phyloP scores from a whole-genome alignment of 805 yeast genomes.

The Zygoascus ofunaensis region DNA sequence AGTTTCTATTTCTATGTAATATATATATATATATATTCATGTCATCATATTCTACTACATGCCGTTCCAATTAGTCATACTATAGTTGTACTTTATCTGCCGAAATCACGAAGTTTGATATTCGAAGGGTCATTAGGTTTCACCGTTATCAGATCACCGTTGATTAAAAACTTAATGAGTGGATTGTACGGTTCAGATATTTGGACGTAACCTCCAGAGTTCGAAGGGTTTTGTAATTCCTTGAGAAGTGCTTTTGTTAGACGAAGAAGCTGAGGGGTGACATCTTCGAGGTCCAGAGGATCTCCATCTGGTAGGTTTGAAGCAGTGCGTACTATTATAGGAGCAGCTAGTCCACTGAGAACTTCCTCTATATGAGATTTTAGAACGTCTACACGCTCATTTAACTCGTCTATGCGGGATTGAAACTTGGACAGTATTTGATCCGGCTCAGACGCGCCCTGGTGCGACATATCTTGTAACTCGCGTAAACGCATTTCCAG shows the following conservation, averaged over 20 bases:
- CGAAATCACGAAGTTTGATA: slow-evolving; percentile 16
- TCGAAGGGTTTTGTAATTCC: slow-evolving; percentile 12
- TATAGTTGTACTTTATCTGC: too few species aligned
- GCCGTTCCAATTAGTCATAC: too few species aligned
- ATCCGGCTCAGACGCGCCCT: neutral
- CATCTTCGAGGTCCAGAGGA: neutral
- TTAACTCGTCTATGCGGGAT: neutral
- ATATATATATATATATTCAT: too few species aligned
- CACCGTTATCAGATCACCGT: slow-evolving; percentile 12
- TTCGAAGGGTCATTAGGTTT: slow-evolving; percentile 6
- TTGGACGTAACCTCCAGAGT: slow-evolving; percentile 7
- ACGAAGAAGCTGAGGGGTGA: slow-evolving; percentile 2
- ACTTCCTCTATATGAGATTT: slow-evolving; percentile 1
- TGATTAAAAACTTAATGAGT: slow-evolving; percentile 11
- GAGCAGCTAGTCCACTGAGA: slow-evolving; percentile 5
- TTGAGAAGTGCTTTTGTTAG: slow-evolving; percentile 12
- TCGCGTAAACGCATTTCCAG: slow-evolving; percentile 3
- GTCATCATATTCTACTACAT: too few species aligned
- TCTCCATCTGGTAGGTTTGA: neutral
- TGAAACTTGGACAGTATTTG: neutral
- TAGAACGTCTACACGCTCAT: neutral
- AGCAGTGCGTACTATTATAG: neutral
- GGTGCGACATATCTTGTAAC: neutral
- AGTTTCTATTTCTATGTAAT: too few species aligned
- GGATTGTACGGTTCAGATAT: slow-evolving; percentile 10